Evolutionary conservation across 306 rosid species (phyloP), one percentile per base, ranked within the genome.

Genomic region (Albizia julibrissin): DNA sequence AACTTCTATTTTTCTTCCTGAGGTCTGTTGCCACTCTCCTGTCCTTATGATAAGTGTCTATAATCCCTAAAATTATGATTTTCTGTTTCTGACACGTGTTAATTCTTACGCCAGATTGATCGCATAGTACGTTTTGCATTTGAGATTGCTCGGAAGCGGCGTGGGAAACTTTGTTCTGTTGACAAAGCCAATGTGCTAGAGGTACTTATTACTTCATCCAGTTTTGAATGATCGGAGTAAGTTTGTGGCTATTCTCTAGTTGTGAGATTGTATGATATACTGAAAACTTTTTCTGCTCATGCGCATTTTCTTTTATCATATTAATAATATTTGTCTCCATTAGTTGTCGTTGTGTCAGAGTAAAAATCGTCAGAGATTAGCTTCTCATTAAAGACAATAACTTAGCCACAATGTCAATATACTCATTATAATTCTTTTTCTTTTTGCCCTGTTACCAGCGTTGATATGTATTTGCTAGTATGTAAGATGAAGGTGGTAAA

Each of bases 131-230:
- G 87, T 67, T 84, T 92, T 86, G 99, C 98, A 43, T 95, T 91
- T 91, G 90, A 93, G 87, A 90, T 88, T 80, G 97, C 99, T 87
- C 89, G 80, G 73, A 93, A 89, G 91, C 87, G 99, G 66, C 69
- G 26, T 40, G 93, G 99, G 64, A 90, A 80, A 82, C 92, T 93
- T 87, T 95, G 99, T 81, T 93, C 95, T 61, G 94, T 95, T 81
- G 99, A 95, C 85, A 95, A 95, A 88, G 95, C 98, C 61, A 95
- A 95, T 84, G 99, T 95, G 69, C 88, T 93, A 84, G 99, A 95
- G 99, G 99, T 93, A 85, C 78, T 79, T 39, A 33, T 74, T 74
- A 15, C 21, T 71, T 54, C 43, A 82, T 76, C 72, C 49, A 52
- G 29, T 84, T 58, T 42, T 54, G 61, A 64, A 64, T 29, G 46